Percentiles rank a stretch among this genome's conserved stretches.
These are phyloP conservation scores for Amyloporia xantha DNA, from an alignment of 768 basidiomycete genomes.

Conservation along the genomic window DNA sequence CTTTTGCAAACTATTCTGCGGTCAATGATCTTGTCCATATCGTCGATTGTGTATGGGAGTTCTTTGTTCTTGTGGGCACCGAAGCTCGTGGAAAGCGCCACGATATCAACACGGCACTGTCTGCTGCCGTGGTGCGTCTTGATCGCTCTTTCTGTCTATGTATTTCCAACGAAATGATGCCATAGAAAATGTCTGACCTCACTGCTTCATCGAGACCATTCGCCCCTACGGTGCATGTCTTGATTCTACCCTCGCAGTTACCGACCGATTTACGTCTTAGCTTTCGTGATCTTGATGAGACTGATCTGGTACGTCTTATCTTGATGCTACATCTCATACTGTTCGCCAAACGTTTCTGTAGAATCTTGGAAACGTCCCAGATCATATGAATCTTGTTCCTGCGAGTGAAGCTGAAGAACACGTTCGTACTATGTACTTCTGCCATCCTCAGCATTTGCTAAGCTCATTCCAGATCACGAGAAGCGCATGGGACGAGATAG, in stretches of 20 bases:
- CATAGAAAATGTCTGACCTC: conserved; percentile 46
- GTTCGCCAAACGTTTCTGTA: conserved; percentile 6
- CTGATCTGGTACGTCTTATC: conserved; percentile 39
- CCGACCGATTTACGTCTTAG: conserved; percentile 64
- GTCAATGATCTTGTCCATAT: conserved; percentile 50
- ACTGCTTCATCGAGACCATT: conserved; percentile 57
- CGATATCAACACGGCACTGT: conserved; percentile 58
- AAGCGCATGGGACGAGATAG: conserved; percentile 42
- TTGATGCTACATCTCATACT: neutral
- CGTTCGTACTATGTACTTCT: conserved; percentile 33
- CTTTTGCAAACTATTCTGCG: conserved; percentile 32
- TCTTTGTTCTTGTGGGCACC: conserved; percentile 66
- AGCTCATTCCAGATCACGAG: conserved; percentile 39
- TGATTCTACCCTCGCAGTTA: conserved; percentile 67
- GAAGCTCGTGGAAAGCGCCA: conserved; percentile 53
- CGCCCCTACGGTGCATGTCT: conserved; percentile 63
- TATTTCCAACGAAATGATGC: neutral
- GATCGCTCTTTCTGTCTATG: neutral
- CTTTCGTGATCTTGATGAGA: conserved; percentile 66
- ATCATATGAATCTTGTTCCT: conserved; percentile 75
- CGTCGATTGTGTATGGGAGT: conserved; percentile 73
- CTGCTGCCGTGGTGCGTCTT: conserved; percentile 44
- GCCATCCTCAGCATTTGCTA: neutral
- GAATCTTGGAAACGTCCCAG: conserved; percentile 46
- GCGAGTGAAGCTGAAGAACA: conserved; percentile 49